phyloP scores from a whole-genome alignment of 2,329 filamentous ascomycete species.

The Colletotrichum tanaceti region DNA sequence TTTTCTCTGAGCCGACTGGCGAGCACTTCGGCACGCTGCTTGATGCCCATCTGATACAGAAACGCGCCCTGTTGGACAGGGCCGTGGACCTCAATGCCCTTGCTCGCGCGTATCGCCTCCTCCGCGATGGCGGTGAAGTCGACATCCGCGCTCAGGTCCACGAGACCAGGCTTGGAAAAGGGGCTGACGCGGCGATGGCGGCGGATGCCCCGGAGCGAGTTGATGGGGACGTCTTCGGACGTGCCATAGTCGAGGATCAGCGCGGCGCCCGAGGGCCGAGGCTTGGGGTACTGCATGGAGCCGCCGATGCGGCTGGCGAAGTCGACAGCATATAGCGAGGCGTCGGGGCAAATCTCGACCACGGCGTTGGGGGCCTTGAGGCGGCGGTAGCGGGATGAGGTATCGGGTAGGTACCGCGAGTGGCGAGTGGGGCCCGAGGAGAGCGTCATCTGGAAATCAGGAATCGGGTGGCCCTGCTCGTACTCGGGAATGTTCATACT shows the following conservation, averaged over 20 bases:
- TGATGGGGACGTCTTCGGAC: slow-evolving; percentile 79
- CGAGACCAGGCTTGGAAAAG: slow-evolving; percentile 81
- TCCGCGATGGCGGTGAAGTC: slow-evolving; percentile 92
- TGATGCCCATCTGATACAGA: slow-evolving; percentile 83
- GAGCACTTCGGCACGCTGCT: slow-evolving; percentile 78
- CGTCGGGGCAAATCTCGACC: slow-evolving; percentile 92
- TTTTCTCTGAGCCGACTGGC: slow-evolving; percentile 62
- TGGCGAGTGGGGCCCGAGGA: slow-evolving; percentile 82
- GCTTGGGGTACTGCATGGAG: slow-evolving; percentile 64
- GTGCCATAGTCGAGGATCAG: slow-evolving; percentile 98
- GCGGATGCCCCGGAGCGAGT: slow-evolving; percentile 90
- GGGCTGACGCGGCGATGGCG: slow-evolving; percentile 81
- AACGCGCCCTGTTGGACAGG: slow-evolving; percentile 89
- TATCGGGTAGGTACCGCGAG: slow-evolving; percentile 84
- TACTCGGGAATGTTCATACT: slow-evolving; percentile 66
- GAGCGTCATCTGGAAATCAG: slow-evolving; percentile 89
- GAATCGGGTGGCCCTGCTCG: slow-evolving; percentile 64
- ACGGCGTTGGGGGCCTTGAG: slow-evolving; percentile 76
- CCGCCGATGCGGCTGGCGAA: slow-evolving; percentile 89
- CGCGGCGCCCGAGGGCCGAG: slow-evolving; percentile 80
- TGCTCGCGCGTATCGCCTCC: slow-evolving; percentile 78
- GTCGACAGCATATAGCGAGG: slow-evolving; percentile 80
- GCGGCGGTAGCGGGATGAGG: slow-evolving; percentile 80
- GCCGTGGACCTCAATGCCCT: slow-evolving; percentile 89
- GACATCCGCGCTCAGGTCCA: slow-evolving; percentile 92